Conservation (phyloP, 306 rosid genomes). For the Clitoria ternatea region DNA sequence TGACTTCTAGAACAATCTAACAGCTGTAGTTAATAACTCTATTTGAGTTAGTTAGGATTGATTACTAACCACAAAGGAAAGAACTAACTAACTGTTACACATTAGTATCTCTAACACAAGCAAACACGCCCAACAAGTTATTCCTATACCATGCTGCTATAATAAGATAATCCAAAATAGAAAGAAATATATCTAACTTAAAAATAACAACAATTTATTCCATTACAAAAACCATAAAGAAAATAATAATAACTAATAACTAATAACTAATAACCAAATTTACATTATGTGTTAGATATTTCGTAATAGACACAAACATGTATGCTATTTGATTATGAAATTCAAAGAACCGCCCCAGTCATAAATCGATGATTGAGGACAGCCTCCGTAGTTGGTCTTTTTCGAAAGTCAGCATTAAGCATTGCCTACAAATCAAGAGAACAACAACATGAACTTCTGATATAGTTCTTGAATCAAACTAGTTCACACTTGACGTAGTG, state of each 20-base stretch:
- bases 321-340: background rate
- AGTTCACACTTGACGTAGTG: background rate
- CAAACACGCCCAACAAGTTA: background rate
- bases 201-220: too few relatives aligned
- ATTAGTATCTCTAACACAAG: too few relatives aligned
- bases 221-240: too few relatives aligned
- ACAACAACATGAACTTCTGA: background rate
- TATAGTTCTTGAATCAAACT: too few relatives aligned
- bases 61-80: too few relatives aligned
- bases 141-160: background rate
- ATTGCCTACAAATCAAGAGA: conserved; percentile 58
- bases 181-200: background rate
- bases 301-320: background rate
- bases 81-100: too few relatives aligned
- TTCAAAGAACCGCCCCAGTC: conserved; percentile 46
- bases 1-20: too few relatives aligned
- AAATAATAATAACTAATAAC: too few relatives aligned
- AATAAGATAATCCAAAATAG: background rate
- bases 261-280: background rate
- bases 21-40: too few relatives aligned
- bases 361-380: conserved; percentile 74
- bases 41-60: too few relatives aligned
- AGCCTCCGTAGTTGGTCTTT: conserved; percentile 67
- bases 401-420: conserved; percentile 81
- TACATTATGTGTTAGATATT: background rate